Evolutionary conservation across 768 basidiomycete species (phyloP).

Genomic region (Podaxis sp.): DNA sequence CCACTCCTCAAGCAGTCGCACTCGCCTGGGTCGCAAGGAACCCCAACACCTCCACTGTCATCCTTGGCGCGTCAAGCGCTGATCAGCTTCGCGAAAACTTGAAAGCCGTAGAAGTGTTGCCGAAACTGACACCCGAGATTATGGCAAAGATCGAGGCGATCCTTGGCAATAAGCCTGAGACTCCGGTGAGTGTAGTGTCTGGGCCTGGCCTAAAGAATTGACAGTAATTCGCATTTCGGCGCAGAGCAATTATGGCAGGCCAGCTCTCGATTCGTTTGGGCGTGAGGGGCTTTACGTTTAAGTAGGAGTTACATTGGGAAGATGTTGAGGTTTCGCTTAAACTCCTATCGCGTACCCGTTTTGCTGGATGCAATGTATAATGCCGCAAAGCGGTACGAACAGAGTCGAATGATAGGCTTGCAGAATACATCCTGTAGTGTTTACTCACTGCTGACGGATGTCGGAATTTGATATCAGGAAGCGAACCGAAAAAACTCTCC

Average conservation of each 20-base stretch:
- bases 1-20: constrained; percentile 60
- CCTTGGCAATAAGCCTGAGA: constrained; percentile 46
- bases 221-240: not conserved
- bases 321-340: too few species aligned
- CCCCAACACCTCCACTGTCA: constrained; percentile 61
- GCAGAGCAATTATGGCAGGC: not conserved
- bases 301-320: not conserved
- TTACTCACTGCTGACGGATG: not conserved
- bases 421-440: not conserved
- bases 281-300: not conserved
- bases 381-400: too few species aligned
- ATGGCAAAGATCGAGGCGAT: constrained; percentile 66
- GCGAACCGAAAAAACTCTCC: too few species aligned
- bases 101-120: constrained; percentile 66
- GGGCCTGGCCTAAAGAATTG: not conserved
- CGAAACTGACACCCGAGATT: constrained; percentile 65
- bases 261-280: constrained; percentile 3
- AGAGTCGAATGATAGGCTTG: too few species aligned
- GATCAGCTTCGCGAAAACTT: constrained; percentile 65
- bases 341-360: too few species aligned
- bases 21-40: constrained; percentile 73
- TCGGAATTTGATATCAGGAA: too few species aligned
- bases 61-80: constrained; percentile 61
- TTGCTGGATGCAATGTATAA: too few species aligned
- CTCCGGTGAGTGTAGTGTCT: constrained; percentile 26